Conservation (phyloP, 169 alveolate species). For the Plasmodium blacklocki region DNA sequence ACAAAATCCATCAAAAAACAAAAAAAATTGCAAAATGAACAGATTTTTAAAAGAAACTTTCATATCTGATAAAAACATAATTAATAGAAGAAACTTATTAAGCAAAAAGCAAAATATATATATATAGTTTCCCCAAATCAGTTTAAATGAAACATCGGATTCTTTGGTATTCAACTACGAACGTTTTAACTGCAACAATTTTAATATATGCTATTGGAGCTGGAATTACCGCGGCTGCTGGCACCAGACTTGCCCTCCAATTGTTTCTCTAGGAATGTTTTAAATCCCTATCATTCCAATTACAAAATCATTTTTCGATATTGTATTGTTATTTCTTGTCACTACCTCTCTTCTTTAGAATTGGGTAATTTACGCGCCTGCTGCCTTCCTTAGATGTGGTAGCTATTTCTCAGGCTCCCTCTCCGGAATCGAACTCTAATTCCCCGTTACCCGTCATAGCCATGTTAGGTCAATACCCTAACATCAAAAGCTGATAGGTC, state of each 20-base stretch:
- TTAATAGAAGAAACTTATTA: too few species aligned
- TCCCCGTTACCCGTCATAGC: constrained; percentile 96
- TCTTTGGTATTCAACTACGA: constrained; percentile 88
- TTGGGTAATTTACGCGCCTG: constrained; percentile 96
- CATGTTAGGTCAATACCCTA: constrained; percentile 94
- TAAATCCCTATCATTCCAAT: constrained; percentile 92
- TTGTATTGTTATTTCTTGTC: constrained; percentile 94
- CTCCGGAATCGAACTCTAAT: constrained; percentile 97
- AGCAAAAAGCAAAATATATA: too few species aligned
- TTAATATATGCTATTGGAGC: constrained; percentile 94
- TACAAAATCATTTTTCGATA: constrained; percentile 84
- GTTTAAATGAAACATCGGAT: neutral
- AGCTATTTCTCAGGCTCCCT: constrained; percentile 97
- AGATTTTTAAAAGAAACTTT: too few species aligned
- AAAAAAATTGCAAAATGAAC: too few species aligned
- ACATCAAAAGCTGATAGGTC: constrained; percentile 89
- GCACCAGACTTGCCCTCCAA: constrained; percentile 96
- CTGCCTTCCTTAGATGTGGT: constrained; percentile 98
- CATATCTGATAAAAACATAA: too few species aligned
- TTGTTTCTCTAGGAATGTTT: constrained; percentile 82
- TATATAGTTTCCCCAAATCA: too few species aligned
- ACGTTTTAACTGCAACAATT: constrained; percentile 93
- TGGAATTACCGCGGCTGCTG: constrained; percentile 96
- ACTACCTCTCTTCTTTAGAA: constrained; percentile 96
- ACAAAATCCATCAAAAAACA: too few species aligned